Evolutionary conservation across 1,139 yeast species (phyloP).

Genomic region (Pichia sp.): DNA sequence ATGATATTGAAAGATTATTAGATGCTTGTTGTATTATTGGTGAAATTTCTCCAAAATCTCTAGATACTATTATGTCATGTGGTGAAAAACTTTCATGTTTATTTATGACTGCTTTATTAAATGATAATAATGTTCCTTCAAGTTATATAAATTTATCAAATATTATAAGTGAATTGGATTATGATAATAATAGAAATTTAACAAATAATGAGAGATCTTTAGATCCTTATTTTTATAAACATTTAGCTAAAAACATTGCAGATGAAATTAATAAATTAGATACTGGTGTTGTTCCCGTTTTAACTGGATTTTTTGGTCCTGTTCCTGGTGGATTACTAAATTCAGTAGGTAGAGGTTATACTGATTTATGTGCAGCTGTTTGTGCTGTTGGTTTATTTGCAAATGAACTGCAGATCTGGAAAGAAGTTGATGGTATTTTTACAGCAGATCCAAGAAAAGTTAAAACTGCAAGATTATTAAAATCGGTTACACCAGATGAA

Average conservation of each 20-base stretch:
- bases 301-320: slow-evolving; percentile 91
- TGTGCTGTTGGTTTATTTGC: slow-evolving; percentile 90
- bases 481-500: slow-evolving; percentile 94
- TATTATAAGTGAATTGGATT: slow-evolving; percentile 36
- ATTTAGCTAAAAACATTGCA: slow-evolving; percentile 56
- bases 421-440: slow-evolving; percentile 97
- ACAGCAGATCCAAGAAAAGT: slow-evolving; percentile 98
- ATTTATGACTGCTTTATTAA: slow-evolving; percentile 79
- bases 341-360: slow-evolving; percentile 95
- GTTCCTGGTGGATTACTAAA: slow-evolving; percentile 92
- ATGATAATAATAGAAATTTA: slow-evolving; percentile 32
- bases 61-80: slow-evolving; percentile 84
- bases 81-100: slow-evolving; percentile 92
- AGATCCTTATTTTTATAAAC: slow-evolving; percentile 63
- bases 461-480: slow-evolving; percentile 76
- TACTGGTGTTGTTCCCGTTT: slow-evolving; percentile 65
- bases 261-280: slow-evolving; percentile 42
- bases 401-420: slow-evolving; percentile 95
- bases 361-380: slow-evolving; percentile 95
- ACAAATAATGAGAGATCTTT: slow-evolving; percentile 28
- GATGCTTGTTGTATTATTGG: slow-evolving; percentile 89
- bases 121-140: slow-evolving; percentile 73
- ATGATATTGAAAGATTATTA: slow-evolving; percentile 59
- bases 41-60: slow-evolving; percentile 82
- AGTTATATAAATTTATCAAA: slow-evolving; percentile 73